Evolutionary conservation across 768 basidiomycete genomes (phyloP), one percentile per base, ranked within the genome.

Genomic region (Psilocybe cubensis): DNA sequence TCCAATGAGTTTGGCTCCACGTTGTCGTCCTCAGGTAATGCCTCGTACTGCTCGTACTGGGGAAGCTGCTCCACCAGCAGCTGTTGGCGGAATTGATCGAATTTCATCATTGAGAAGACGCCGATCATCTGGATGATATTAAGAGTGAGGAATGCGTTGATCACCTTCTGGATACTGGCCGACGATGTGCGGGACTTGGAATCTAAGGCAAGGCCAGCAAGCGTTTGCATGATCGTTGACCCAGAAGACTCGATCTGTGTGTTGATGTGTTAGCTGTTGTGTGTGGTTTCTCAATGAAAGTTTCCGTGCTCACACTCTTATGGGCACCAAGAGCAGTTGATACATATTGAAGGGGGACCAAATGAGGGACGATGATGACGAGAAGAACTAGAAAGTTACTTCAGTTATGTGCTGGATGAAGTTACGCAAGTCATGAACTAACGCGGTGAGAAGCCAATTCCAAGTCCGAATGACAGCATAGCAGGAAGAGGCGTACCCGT

Each of bases 301-400:
- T 3, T n/a, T n/a, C n/a, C n/a, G n/a, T 10, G 43, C 58, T 27
- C 45, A 59, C 58, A 33, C 58, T 59, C 50, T 59, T 59, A 27
- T 59, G 58, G 9, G 58, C 58, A 18, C 58, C 58, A 5, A 59
- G 45, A 27, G 58, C 58, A 27, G 58, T 59, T 20, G 58, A 59
- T 10, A 59, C 58, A n/a, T 59, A 59, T 14, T 20, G 52, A 17
- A 54, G n/a, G 1, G 58, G 58, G 5, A 59, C 58, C 21, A 59
- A 41, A n/a, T 59, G 58, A 12, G 58, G 58, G 3, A 59, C 58
- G 31, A 59, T 59, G 6, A 59, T 59, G 47, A 59, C 58, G 18
- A 59, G 47, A 3, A 59, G 46, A 12, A 59, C 58, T 59, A 12
- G 6, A 12, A 11, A 0, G 18, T 11, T 0, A 2, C 20, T 23